Evolutionary conservation across 2,329 filamentous ascomycete species (phyloP).

Genomic region (Cryoendolithus antarcticus): DNA sequence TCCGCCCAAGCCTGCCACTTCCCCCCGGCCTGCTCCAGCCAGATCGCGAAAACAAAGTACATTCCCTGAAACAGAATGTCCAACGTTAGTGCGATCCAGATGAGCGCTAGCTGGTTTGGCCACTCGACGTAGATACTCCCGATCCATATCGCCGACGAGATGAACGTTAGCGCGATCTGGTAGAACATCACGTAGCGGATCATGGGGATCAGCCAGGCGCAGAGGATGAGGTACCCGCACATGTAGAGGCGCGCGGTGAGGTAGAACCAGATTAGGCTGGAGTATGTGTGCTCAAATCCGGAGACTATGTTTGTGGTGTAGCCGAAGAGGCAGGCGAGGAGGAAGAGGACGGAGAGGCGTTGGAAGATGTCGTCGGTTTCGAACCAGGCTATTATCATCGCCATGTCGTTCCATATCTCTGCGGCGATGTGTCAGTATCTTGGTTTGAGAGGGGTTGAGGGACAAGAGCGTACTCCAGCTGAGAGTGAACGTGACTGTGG

Average conservation of each 20-base stretch:
- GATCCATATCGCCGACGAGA: constrained; percentile 47
- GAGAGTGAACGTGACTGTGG: constrained; percentile 42
- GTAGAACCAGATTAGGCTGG: constrained; percentile 49
- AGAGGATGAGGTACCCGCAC: constrained; percentile 35
- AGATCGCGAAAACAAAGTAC: constrained; percentile 28
- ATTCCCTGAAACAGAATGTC: constrained; percentile 40
- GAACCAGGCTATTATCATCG: constrained; percentile 48
- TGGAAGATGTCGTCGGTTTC: constrained; percentile 49
- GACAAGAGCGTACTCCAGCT: constrained; percentile 33
- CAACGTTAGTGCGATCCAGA: constrained; percentile 43
- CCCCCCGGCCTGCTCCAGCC: constrained; percentile 10
- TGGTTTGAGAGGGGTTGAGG: too few species aligned
- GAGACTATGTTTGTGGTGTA: constrained; percentile 52
- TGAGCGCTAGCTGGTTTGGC: constrained; percentile 42
- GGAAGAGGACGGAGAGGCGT: constrained; percentile 46
- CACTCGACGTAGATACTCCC: constrained; percentile 45
- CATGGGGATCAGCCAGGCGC: constrained; percentile 43
- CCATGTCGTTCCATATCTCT: constrained; percentile 49
- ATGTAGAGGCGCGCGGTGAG: constrained; percentile 44
- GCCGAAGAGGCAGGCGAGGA: constrained; percentile 49
- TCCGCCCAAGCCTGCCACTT: constrained; percentile 14
- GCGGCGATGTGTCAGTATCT: too few species aligned
- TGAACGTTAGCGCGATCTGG: constrained; percentile 31
- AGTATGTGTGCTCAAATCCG: constrained; percentile 44
- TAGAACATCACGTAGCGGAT: constrained; percentile 44